Base-by-base conservation (phyloP, 1,284 basidiomycete genomes). In the Wallemia ichthyophaga region DNA sequence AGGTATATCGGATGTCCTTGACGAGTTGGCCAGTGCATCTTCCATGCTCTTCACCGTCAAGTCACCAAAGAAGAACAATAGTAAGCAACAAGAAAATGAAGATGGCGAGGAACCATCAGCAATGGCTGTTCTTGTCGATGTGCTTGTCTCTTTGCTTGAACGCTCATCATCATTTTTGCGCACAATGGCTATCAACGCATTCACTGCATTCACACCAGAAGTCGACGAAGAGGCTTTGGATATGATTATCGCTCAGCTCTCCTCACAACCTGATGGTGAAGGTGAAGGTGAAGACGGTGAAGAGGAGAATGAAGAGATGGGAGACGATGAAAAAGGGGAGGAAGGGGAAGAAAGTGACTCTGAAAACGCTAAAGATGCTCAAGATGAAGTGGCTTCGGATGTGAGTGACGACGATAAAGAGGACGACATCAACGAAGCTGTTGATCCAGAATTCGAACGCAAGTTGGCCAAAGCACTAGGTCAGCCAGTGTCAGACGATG, bases 91-190 rank as follows among this genome's bases (percentile, higher is more conserved):
- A 23, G 65, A 64, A 15, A 64, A 62, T 23, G 67, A 66, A 1
- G 66, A 71, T 17, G 69, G 69, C 11, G 72, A 71, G 27, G 73
- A 71, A 25, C 71, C 73, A 23, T 70, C 77, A 53, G 80, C 85
- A 1, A 78, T 91, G 58, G 88, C 94, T 64, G 70, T 88, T 28
- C 74, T 96, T 33, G 80, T 91, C 57, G 91, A 96, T 66, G 77
- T 78, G 25, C 77, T 96, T 61, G 83, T 96, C 60, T 85, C 85
- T 7, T 81, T 87, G 66, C 72, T 98, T 58, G 89, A 96, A 68
- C 78, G 82, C 62, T 81, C 83, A 1, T 85, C 82, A 11, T 78
- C 80, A 32, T 92, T 87, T 69, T 75, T 86, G 68, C 80, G 87
- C 24, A 77, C 79, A 0, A 73, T 88, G 23, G 83, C 83, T 7